Base-by-base conservation (phyloP, 2,329 filamentous ascomycete species). In the Proliferodiscus dingleyae region DNA sequence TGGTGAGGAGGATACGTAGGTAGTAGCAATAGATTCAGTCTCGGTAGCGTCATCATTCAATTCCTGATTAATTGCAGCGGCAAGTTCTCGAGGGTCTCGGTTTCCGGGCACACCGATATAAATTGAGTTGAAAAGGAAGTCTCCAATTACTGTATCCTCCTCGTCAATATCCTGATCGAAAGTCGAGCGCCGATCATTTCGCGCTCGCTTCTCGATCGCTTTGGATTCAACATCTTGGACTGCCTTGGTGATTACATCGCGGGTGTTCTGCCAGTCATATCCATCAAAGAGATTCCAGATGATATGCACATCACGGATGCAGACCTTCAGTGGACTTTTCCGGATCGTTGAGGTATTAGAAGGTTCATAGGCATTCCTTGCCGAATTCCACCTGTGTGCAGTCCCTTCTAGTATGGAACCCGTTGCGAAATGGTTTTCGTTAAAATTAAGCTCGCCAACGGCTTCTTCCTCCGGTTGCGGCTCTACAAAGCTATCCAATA, bases 271-370 rank as follows among this genome's bases (percentile, higher is more conserved):
- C 94, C 94, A 98, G 66, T 98, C 94, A 63, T 95, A 98, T 1
- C 93, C 93, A 69, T 98, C 93, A 65, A 93, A 96, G 1, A 98
- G 71, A 61, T 98, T 95, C 93, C 93, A 98, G 49, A 97, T 96
- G 41, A 96, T 71, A 62, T 97, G 89, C 9, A 95, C 83, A 61
- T 96, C 89, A 21, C 87, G 83, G 13, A 97, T 77, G 4, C 81
- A 81, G 2, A 96, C 73, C 52, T 81, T 83, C 11, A 98, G 68
- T 5, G 91, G 88, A 51, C 84, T 87, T 43, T 73, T 74, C 30
- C 74, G 73, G 7, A 83, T 71, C 50, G 83, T 80, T 8, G 70
- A 64, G 40, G 78, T 73, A 34, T 85, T 82, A 1, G 79, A 75
- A 33, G 75, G 71, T 43, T 85, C 83, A 57, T 93, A 93, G 1